These are phyloP conservation scores for Pseudonitzschia delicatissima DNA, from an alignment of 108 stramenopile genomes.

Conservation along the genomic window DNA sequence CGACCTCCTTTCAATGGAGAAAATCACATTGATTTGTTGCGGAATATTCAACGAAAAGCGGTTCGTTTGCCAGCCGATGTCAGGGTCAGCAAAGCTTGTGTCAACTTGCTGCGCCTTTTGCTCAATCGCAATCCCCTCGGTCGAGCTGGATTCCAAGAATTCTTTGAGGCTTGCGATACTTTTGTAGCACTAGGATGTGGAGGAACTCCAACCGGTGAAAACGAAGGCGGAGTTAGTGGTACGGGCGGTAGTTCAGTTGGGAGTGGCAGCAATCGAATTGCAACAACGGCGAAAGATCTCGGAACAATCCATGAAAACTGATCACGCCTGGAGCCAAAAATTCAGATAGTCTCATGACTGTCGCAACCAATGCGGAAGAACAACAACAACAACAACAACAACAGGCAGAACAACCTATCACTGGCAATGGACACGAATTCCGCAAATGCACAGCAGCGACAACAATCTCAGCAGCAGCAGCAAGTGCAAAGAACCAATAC, in stretches of 20 bases:
- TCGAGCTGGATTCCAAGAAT: conserved; percentile 78
- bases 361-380: conserved; percentile 35
- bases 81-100: conserved; percentile 76
- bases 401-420: conserved; percentile 18
- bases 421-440: too few species aligned
- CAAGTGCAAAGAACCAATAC: background rate
- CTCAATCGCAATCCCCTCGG: conserved; percentile 76
- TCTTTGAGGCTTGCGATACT: conserved; percentile 70
- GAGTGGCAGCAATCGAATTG: conserved; percentile 6
- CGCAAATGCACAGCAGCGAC: background rate
- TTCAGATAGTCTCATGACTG: conserved; percentile 48
- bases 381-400: conserved; percentile 16
- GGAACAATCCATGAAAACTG: conserved; percentile 81
- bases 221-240: conserved; percentile 24
- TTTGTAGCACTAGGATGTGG: conserved; percentile 84
- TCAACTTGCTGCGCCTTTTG: conserved; percentile 68
- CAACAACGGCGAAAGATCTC: conserved; percentile 50
- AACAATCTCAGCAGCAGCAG: background rate
- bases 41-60: conserved; percentile 84
- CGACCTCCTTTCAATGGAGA: conserved; percentile 86
- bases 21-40: conserved; percentile 86
- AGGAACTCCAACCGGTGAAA: conserved; percentile 32
- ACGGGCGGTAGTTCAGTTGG: background rate
- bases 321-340: conserved; percentile 27
- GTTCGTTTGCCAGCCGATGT: conserved; percentile 82